Base-by-base conservation (phyloP, 495 filamentous ascomycete species). In the Ramalina intermedia region DNA sequence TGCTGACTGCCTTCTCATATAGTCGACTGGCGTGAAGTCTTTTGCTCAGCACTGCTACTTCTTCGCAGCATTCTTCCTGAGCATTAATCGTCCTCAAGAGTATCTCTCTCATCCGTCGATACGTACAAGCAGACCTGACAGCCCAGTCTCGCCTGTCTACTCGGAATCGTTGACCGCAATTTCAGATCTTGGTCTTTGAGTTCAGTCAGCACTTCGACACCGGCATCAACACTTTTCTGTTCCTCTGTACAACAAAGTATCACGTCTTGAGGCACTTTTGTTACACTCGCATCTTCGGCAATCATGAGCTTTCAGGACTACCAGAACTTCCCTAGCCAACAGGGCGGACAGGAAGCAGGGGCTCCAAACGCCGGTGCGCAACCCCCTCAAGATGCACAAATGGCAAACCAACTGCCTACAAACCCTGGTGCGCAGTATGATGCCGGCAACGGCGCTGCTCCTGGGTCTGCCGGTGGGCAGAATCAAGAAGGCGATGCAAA, bases 401-500 rank as follows among this genome's bases (percentile, higher is more conserved):
- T 61, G 51, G 48, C 50, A 23, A 55, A 55, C 16, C 58, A 56
- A 38, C 43, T 58, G 63, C 60, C 75, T 26, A 79, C 78, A 47
- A 73, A 70, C 47, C 66, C 71, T 50, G 61, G 70, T 37, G 75
- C 67, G 47, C 66, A 76, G 48, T 73, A 75, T 61, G 70, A 73
- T 56, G 73, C 69, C 46, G 69, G 65, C 46, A 81, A 84, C 55
- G 73, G 71, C n/a, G 26, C 17, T 17, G 26, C 20, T n/a, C 58
- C 65, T 41, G 63, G 63, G 21, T 66, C 73, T 49, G 65, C 69
- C 49, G 59, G 69, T 38, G 73, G 66, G 46, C 66, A 75, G 47
- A 72, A 74, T 62, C 70, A 73, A 58, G 74, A 69, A 46, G 70
- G 66, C 43, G 81, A 84, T 55, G 73, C 72, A 46, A 89, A 89